These are phyloP conservation scores for Phyllosticta capitalensis DNA, from an alignment of 2,329 filamentous ascomycete species.

Conservation along the genomic window DNA sequence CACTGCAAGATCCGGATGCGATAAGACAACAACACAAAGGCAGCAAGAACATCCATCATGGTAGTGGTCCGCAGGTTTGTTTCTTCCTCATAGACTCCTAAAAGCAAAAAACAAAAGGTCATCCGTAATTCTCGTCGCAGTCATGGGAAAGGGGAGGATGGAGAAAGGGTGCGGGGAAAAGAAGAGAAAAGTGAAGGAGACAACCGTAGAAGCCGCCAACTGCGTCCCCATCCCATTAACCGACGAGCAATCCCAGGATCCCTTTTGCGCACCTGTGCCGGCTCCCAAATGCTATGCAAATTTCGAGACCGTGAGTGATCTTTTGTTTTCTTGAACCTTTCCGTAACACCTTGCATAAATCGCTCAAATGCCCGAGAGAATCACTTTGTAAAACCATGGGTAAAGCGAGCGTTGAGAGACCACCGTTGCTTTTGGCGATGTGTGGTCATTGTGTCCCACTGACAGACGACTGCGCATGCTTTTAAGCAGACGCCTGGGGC, in stretches of 20 bases:
- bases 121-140: neutral
- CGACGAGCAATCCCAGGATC: neutral
- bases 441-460: neutral
- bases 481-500: constrained; percentile 7
- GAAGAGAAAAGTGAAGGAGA: neutral
- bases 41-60: neutral
- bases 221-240: neutral
- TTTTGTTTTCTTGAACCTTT: neutral
- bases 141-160: neutral
- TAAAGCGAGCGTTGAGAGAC: neutral
- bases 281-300: constrained; percentile 11
- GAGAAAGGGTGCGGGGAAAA: neutral
- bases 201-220: neutral
- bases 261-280: constrained; percentile 9
- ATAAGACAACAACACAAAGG: neutral
- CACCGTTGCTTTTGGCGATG: neutral
- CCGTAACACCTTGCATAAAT: constrained; percentile 7
- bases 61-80: neutral
- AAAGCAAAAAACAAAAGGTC: neutral
- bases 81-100: neutral
- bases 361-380: constrained; percentile 11
- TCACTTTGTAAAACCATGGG: constrained; percentile 7
- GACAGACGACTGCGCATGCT: neutral
- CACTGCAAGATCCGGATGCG: neutral
- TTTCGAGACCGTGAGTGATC: constrained; percentile 5